phyloP scores from a whole-genome alignment of 1,284 basidiomycete genomes.

The Ustilago xerochloae region DNA sequence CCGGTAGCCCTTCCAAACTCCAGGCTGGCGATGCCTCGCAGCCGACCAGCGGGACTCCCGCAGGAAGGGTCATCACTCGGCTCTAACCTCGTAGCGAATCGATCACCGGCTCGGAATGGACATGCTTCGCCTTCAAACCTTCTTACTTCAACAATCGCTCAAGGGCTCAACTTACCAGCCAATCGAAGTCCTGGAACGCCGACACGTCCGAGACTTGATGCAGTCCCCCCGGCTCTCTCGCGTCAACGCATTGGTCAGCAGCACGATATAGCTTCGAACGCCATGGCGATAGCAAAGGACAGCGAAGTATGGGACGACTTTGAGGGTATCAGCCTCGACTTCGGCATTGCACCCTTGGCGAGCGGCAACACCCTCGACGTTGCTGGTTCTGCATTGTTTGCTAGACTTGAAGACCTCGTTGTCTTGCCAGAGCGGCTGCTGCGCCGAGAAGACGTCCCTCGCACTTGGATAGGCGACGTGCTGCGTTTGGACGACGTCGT shows the following conservation, averaged over 20 bases:
- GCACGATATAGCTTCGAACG: background rate
- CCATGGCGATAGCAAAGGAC: background rate
- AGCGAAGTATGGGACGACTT: conserved; percentile 44
- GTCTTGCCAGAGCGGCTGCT: conserved; percentile 27
- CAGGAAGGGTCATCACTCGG: background rate
- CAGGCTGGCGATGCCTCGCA: conserved; percentile 18
- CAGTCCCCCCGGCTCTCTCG: background rate
- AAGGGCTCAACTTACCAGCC: background rate
- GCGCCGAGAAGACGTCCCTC: conserved; percentile 18
- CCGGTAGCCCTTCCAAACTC: conserved; percentile 9
- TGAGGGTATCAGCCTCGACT: conserved; percentile 55
- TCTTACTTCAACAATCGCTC: conserved; percentile 3
- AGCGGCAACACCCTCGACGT: conserved; percentile 8
- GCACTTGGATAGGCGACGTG: conserved; percentile 21
- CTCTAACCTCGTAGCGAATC: background rate
- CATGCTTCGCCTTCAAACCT: conserved; percentile 12
- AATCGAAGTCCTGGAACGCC: conserved; percentile 27
- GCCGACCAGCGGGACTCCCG: background rate
- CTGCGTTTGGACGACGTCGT: conserved; percentile 37
- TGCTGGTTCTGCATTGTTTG: background rate
- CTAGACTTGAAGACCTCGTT: conserved; percentile 24
- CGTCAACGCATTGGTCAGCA: background rate
- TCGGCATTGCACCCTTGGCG: conserved; percentile 51
- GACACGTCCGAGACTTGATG: conserved; percentile 6
- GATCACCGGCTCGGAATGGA: background rate